Evolutionary conservation across 2,329 filamentous ascomycete genomes (phyloP).

Genomic region (Phialophora tarda): DNA sequence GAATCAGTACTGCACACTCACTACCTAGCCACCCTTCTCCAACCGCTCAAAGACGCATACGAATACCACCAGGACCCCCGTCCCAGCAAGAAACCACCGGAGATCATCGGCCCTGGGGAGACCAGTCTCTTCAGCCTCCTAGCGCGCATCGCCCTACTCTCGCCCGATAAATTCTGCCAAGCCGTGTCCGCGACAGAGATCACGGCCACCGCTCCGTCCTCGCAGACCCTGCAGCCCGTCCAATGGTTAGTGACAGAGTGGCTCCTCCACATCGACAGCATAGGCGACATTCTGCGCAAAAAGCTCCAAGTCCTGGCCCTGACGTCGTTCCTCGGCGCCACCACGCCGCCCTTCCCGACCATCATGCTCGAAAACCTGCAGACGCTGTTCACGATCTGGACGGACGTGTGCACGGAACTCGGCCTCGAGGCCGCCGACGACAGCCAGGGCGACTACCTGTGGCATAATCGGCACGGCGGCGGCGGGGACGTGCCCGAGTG

Average conservation of each 20-base stretch:
- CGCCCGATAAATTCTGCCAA: constrained; percentile 69
- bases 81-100: constrained; percentile 71
- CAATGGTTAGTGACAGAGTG: constrained; percentile 56
- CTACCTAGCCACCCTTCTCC: constrained; percentile 55
- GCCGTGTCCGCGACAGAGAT: constrained; percentile 50
- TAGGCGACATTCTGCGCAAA: constrained; percentile 53
- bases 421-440: constrained; percentile 50
- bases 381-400: constrained; percentile 55
- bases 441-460: constrained; percentile 50
- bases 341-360: constrained; percentile 44
- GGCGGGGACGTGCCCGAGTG: constrained; percentile 44
- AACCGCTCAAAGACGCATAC: constrained; percentile 69
- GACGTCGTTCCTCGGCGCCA: constrained; percentile 51
- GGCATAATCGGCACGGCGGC: constrained; percentile 44
- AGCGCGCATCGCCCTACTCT: constrained; percentile 75
- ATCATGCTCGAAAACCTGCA: constrained; percentile 53
- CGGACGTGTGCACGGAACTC: constrained; percentile 53
- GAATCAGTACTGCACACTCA: constrained; percentile 54
- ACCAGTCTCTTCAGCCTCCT: constrained; percentile 86
- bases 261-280: constrained; percentile 57
- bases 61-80: constrained; percentile 81
- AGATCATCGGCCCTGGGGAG: constrained; percentile 75
- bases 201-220: constrained; percentile 29
- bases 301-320: constrained; percentile 55
- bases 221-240: constrained; percentile 38